A percentile compares a stretch with the other conserved stretches of the same genome.
These are phyloP conservation scores for Trypanosomatidae sp. DNA, from an alignment of 208 protist species.

Conservation along the genomic window DNA sequence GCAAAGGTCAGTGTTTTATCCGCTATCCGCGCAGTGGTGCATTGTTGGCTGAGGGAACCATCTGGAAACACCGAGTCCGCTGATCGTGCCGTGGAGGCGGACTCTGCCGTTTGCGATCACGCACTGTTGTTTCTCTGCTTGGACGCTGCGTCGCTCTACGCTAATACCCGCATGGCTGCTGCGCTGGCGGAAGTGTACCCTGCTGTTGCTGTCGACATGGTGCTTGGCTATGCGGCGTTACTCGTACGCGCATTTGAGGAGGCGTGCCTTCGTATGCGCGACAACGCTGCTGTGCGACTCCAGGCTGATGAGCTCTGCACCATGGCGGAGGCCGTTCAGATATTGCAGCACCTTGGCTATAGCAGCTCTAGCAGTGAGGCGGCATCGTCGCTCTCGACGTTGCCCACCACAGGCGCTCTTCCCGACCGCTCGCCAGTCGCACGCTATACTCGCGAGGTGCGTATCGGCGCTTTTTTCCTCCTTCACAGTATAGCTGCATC, in stretches of 20 bases:
- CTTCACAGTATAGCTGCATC: slow-evolving; percentile 49
- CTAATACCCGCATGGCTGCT: slow-evolving; percentile 34
- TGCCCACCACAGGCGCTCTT: neutral
- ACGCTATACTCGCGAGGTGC: slow-evolving; percentile 21
- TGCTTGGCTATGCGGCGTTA: slow-evolving; percentile 28
- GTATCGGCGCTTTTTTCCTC: slow-evolving; percentile 41
- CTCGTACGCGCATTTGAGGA: slow-evolving; percentile 35
- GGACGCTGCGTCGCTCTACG: slow-evolving; percentile 40
- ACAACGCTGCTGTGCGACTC: slow-evolving; percentile 17
- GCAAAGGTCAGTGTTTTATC: neutral
- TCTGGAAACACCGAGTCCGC: neutral
- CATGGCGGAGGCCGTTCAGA: slow-evolving; percentile 41
- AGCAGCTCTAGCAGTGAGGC: neutral
- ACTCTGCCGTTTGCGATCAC: slow-evolving; percentile 1
- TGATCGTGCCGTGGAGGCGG: neutral
- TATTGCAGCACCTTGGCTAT: slow-evolving; percentile 27
- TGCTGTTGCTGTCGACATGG: slow-evolving; percentile 5
- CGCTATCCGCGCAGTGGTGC: slow-evolving; percentile 2
- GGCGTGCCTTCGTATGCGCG: slow-evolving; percentile 34
- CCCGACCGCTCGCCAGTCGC: neutral
- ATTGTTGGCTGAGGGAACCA: neutral
- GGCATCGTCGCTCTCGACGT: neutral
- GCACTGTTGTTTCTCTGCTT: slow-evolving; percentile 13
- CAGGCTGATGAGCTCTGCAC: slow-evolving; percentile 58
- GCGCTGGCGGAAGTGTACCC: slow-evolving; percentile 16